Base-by-base conservation (phyloP, 75 land plant genomes). In the Pseudotsuga menziesii region DNA sequence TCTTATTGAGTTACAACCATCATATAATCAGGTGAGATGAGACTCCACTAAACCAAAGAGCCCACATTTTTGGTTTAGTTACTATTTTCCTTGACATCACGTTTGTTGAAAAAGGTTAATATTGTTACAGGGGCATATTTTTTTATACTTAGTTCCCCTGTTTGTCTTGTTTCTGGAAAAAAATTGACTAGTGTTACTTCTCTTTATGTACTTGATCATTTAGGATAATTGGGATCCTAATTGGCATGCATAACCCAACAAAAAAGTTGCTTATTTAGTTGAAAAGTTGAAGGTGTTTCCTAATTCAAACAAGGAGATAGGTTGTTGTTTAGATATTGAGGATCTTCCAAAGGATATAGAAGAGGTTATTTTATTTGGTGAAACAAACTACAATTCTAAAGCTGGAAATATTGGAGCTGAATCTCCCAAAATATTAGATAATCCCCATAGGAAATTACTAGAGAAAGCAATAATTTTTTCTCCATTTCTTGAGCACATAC, bases 171-270 rank as follows among this genome's bases (percentile, higher is more conserved):
- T 62, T n/a, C n/a, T n/a, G n/a, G n/a, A n/a, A n/a, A n/a, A n/a
- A n/a, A n/a, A n/a, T n/a, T n/a, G n/a, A n/a, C n/a, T n/a, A n/a
- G n/a, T n/a, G n/a, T n/a, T n/a, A n/a, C n/a, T n/a, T n/a, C n/a
- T n/a, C n/a, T n/a, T n/a, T 60, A 58, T 26, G 22, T 54, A 55
- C 32, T 23, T 83, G 27, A 56, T 71, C 69, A 26, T 61, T 23
- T 84, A 96, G 99, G 95, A 96, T 77, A 75, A 86, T 61, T 96
- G 98, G 99, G 86, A 90, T 84, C 98, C 99, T 77, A 98, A 96
- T 74, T 96, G 99, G 99, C 98, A 96, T 58, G 87, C 94, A 81
- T 94, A 97, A 62, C 87, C 93, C 19, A 96, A 98, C 87, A 96
- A 98, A 69, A 96, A 96, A 85, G 95, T 94, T 75, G 75, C 93